Evolutionary conservation across 2,329 filamentous ascomycete species (phyloP).

Genomic region (Hypoxylon sp.): DNA sequence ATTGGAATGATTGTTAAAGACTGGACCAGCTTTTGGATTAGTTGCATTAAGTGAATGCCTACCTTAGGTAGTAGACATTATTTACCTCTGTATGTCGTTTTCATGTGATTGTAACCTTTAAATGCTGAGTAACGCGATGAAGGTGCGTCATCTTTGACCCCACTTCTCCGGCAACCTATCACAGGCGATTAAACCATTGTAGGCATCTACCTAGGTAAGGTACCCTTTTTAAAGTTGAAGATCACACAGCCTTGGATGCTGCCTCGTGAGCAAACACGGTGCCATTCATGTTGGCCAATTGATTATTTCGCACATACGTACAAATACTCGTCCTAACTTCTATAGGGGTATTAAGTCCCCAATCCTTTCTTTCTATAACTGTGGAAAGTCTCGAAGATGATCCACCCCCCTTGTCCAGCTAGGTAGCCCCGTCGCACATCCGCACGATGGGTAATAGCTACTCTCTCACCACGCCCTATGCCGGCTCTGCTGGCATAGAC

Average conservation of each 20-base stretch:
- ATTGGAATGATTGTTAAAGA: not conserved
- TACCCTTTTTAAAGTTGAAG: too few species aligned
- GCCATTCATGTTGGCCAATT: constrained; percentile 18
- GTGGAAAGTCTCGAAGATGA: constrained; percentile 36
- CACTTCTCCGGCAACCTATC: not conserved
- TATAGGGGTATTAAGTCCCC: constrained; percentile 4
- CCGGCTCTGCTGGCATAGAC: constrained; percentile 93
- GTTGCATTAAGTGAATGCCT: too few species aligned
- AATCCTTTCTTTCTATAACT: constrained; percentile 5
- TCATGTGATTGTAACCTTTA: too few species aligned
- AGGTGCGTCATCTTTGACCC: not conserved
- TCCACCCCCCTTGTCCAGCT: constrained; percentile 22
- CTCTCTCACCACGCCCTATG: constrained; percentile 90
- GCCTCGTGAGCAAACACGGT: constrained; percentile 27
- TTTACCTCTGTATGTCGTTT: too few species aligned
- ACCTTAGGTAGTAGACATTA: too few species aligned
- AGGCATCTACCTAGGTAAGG: too few species aligned
- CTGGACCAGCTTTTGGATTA: not conserved
- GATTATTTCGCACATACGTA: not conserved
- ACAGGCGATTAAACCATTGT: not conserved
- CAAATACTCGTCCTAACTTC: not conserved
- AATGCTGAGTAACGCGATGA: not conserved
- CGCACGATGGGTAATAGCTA: constrained; percentile 92
- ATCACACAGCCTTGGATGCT: constrained; percentile 31
- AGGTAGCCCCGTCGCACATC: constrained; percentile 45